A percentile compares a stretch with the other conserved stretches of the same genome.
phyloP scores from a whole-genome alignment of 2,329 filamentous ascomycete genomes.

The Epichloe hybrida region DNA sequence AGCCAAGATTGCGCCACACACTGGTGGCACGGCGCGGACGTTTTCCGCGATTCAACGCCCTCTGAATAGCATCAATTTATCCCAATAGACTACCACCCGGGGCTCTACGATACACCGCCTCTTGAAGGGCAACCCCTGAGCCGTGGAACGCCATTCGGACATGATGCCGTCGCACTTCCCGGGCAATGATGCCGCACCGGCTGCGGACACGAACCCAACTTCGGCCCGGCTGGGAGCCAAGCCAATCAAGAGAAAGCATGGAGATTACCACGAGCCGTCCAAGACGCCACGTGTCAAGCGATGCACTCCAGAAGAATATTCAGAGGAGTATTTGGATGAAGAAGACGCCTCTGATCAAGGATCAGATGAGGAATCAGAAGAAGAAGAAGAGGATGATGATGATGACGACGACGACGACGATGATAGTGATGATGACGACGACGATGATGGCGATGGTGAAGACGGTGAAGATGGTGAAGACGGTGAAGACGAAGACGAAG shows the following conservation, averaged over 20 bases:
- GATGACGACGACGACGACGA: not conserved
- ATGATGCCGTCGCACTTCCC: no score
- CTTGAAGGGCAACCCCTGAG: no score
- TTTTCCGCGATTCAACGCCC: no score
- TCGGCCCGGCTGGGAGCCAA: not conserved
- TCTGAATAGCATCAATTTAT: no score
- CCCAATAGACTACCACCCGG: no score
- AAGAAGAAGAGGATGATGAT: not conserved
- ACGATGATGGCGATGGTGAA: not conserved
- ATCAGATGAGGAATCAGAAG: not conserved
- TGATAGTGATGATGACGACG: not conserved
- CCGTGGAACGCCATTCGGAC: no score
- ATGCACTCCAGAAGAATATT: not conserved
- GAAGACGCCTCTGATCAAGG: not conserved
- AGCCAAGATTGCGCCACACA: no score
- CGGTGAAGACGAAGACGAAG: not conserved
- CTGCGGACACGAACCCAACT: not conserved
- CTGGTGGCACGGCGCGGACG: no score
- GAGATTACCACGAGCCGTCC: not conserved
- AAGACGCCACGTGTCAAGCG: not conserved
- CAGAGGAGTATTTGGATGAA: no score
- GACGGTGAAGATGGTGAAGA: not conserved
- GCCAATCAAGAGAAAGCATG: not conserved
- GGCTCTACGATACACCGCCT: no score
- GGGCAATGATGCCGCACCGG: no score